Evolutionary conservation across 116 monocot genomes (phyloP).

Genomic region (Cymodocea nodosa): DNA sequence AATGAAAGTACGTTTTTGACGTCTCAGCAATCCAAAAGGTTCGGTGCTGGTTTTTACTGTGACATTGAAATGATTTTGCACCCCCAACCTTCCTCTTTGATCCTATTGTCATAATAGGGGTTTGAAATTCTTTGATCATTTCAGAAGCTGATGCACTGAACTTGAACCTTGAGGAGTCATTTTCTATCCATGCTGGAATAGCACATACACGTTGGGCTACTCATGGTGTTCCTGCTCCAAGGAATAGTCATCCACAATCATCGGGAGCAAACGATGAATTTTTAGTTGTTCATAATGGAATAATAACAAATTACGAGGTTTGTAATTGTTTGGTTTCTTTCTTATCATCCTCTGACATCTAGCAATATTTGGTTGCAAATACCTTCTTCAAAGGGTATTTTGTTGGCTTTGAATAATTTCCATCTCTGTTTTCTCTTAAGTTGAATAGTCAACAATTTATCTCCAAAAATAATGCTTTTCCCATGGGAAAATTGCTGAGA

Average conservation of each 20-base stretch:
- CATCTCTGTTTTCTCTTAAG: too few relatives aligned
- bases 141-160: conserved; percentile 59
- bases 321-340: conserved; percentile 4
- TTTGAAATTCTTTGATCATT: neutral
- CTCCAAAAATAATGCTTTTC: too few relatives aligned
- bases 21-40: too few relatives aligned
- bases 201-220: conserved; percentile 98
- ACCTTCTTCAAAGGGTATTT: too few relatives aligned
- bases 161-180: conserved; percentile 58
- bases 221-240: conserved; percentile 91
- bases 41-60: too few relatives aligned
- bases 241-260: conserved; percentile 95
- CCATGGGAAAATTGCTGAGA: too few relatives aligned
- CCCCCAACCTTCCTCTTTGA: too few relatives aligned
- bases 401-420: too few relatives aligned
- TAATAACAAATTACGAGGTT: conserved; percentile 99
- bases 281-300: conserved; percentile 96
- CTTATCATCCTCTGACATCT: neutral
- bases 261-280: conserved; percentile 74
- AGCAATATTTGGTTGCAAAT: too few relatives aligned
- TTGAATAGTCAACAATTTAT: too few relatives aligned
- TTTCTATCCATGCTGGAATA: conserved; percentile 80
- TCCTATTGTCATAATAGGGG: too few relatives aligned
- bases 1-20: neutral
- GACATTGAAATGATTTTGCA: too few relatives aligned